Evolutionary conservation across 495 filamentous ascomycete genomes (phyloP), one percentile per base, ranked within the genome.

Genomic region (Eremomyces bilateralis): DNA sequence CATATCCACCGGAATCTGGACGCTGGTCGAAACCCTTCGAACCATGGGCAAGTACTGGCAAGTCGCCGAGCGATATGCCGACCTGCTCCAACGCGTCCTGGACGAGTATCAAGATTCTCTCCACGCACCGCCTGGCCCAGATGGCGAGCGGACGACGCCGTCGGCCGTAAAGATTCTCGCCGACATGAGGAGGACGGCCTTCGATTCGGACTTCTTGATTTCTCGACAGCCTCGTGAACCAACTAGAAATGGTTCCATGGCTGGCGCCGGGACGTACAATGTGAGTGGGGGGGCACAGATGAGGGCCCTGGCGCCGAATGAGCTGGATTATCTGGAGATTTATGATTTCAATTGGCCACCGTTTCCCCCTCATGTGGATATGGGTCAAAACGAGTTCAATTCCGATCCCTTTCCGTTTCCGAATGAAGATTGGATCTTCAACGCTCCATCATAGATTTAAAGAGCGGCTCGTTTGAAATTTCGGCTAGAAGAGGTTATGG

Each of bases 121-220:
- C 17, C 8, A 68, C 21, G 67, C 71, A 12, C 53, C 52, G 3
- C 56, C 55, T 20, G 56, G 47, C 13, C 48, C 49, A 1, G 54
- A 51, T 32, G 72, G 73, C 8, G 76, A 80, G 34, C 64, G 75
- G n/a, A 64, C 71, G 18, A 79, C 76, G 0, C 79, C 81, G 0
- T 80, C 73, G 15, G 79, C 70, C 5, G 80, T 92, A 24, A 75
- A 72, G 46, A 91, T 91, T 36, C 58, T 92, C 2, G 76, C 79
- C 1, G 82, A 92, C 45, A 90, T 92, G 82, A 65, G 82, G 16
- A 63, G 82, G 21, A 73, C 65, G 17, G 82, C 82, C 3, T 92
- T 78, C 43, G 80, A 85, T 41, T 65, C 91, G 2, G 82, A 92
- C 49, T 77, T 84, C 39, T 56, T 90, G 17, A 91, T 91, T 34